Evolutionary conservation across 306 rosid species (phyloP).

Genomic region (Geum urbanum): DNA sequence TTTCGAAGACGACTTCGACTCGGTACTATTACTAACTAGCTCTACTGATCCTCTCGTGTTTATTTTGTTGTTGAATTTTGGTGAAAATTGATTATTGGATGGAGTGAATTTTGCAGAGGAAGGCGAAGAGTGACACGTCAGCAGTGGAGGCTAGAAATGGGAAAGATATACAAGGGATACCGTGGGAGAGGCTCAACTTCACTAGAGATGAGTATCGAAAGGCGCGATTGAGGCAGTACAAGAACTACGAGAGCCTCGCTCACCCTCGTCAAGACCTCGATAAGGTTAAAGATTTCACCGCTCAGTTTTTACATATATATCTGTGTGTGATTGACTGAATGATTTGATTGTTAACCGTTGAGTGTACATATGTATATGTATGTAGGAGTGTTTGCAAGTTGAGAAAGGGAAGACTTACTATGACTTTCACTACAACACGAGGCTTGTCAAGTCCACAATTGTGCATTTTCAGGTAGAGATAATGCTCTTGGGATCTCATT

Average conservation of each 20-base stretch:
- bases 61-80: neutral
- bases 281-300: conserved; percentile 36
- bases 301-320: too few relatives aligned
- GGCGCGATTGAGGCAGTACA: conserved; percentile 70
- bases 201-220: conserved; percentile 71
- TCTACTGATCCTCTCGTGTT: too few relatives aligned
- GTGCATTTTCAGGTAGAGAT: conserved; percentile 89
- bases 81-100: neutral
- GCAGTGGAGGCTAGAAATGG: conserved; percentile 79
- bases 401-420: conserved; percentile 60
- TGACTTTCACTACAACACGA: conserved; percentile 88
- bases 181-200: conserved; percentile 82
- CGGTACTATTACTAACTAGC: conserved; percentile 19
- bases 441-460: conserved; percentile 84
- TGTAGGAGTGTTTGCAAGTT: conserved; percentile 69
- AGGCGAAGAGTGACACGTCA: conserved; percentile 66
- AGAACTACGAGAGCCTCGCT: conserved; percentile 66
- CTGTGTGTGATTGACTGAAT: neutral
- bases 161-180: conserved; percentile 87
- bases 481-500: neutral
- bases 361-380: conserved; percentile 1
- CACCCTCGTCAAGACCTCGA: conserved; percentile 48
- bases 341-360: neutral
- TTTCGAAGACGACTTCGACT: conserved; percentile 52
- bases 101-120: conserved; percentile 54